A percentile compares a stretch with the other conserved stretches of the same genome.
Conservation (phyloP, 345 rosid species). For the Sapria himalayana region DNA sequence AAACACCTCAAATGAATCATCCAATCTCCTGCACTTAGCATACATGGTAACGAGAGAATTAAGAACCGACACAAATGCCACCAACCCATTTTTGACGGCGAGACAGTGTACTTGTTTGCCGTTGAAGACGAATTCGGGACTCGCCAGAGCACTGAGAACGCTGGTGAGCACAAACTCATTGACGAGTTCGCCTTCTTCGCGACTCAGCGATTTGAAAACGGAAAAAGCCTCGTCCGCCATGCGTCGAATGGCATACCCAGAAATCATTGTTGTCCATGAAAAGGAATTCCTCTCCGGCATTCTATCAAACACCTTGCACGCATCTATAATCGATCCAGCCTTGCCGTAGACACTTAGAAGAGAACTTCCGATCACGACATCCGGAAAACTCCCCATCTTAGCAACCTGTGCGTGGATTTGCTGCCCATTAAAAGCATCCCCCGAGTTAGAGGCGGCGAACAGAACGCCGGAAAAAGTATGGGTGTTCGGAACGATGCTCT, state of each 20-base stretch:
- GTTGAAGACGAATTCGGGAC: conserved; percentile 16
- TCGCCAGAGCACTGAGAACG: conserved; percentile 37
- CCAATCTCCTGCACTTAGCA: conserved; percentile 43
- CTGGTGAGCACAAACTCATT: conserved; percentile 56
- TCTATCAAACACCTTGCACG: conserved; percentile 33
- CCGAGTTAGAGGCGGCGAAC: conserved; percentile 30
- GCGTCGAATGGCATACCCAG: conserved; percentile 42
- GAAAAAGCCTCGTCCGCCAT: conserved; percentile 20
- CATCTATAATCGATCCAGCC: conserved; percentile 27
- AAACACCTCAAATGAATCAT: conserved; percentile 36
- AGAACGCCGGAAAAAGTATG: conserved; percentile 63
- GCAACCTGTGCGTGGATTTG: conserved; percentile 51
- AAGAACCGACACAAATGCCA: conserved; percentile 26
- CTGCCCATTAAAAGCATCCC: conserved; percentile 17
- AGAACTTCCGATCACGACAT: conserved; percentile 68
- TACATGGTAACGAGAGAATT: conserved; percentile 68
- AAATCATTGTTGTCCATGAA: conserved; percentile 54
- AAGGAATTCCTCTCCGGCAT: conserved; percentile 44
- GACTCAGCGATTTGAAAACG: conserved; percentile 24
- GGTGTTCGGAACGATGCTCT: conserved; percentile 43
- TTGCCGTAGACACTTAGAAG: conserved; percentile 50
- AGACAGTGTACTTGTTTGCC: conserved; percentile 48
- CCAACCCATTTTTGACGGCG: conserved; percentile 27
- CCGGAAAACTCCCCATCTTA: conserved; percentile 31
- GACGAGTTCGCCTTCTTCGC: conserved; percentile 19